Conservation (phyloP, 495 filamentous ascomycete genomes). For the Bacidia rubella region DNA sequence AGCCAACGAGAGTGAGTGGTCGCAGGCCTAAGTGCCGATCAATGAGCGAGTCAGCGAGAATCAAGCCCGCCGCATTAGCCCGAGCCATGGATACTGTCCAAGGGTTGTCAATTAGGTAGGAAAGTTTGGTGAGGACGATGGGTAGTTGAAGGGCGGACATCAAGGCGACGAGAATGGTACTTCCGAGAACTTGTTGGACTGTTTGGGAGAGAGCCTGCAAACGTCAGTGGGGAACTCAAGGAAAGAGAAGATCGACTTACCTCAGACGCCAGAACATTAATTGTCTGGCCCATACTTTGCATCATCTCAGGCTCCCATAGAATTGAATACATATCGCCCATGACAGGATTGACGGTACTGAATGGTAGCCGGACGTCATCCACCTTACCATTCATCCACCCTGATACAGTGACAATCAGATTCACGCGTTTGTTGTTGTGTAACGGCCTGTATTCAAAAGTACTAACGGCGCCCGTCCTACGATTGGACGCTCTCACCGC, state of each 20-base stretch:
- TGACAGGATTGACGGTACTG: constrained; percentile 90
- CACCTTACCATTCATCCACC: constrained; percentile 97
- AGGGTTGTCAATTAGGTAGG: constrained; percentile 96
- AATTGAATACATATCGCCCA: constrained; percentile 97
- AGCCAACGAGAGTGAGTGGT: constrained; percentile 91
- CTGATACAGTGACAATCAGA: constrained; percentile 86
- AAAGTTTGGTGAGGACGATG: constrained; percentile 82
- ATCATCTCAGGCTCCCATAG: constrained; percentile 99
- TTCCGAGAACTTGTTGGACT: constrained; percentile 87
- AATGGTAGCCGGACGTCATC: constrained; percentile 93
- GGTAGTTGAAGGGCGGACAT: constrained; percentile 94
- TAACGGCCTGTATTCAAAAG: constrained; percentile 90
- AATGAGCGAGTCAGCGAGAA: constrained; percentile 87
- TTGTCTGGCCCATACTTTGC: constrained; percentile 90
- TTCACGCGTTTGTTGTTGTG: constrained; percentile 98
- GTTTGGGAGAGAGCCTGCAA: constrained; percentile 81
- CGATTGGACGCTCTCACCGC: constrained; percentile 73
- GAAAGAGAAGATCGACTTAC: constrained; percentile 32
- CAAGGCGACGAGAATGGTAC: constrained; percentile 70
- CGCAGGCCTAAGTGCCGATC: constrained; percentile 83
- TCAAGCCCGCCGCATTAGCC: constrained; percentile 76
- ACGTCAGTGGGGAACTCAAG: constrained; percentile 1
- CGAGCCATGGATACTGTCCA: constrained; percentile 91
- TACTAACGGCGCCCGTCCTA: constrained; percentile 79
- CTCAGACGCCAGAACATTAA: constrained; percentile 96